These are phyloP conservation scores for Paracoccidioides lutzii DNA, from an alignment of 2,329 filamentous ascomycete species.

Conservation along the genomic window DNA sequence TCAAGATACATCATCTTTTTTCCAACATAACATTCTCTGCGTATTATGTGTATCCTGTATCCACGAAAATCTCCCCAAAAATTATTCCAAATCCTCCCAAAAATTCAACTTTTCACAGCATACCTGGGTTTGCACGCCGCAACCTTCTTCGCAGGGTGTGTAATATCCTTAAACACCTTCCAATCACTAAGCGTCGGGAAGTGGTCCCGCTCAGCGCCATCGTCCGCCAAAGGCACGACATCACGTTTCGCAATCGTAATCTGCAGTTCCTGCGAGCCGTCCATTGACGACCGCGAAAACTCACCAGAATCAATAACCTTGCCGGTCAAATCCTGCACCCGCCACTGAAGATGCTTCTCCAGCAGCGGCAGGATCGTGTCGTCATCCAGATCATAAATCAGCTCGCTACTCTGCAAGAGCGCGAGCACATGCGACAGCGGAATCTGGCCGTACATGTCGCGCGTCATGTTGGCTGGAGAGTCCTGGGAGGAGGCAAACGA, in stretches of 20 bases:
- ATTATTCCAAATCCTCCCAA: background rate
- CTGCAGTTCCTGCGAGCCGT: background rate
- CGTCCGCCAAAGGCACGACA: background rate
- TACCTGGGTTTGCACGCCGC: background rate
- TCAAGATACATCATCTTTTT: background rate
- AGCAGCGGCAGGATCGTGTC: conserved; percentile 10
- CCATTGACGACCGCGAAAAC: conserved; percentile 1
- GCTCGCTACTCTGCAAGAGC: conserved; percentile 1
- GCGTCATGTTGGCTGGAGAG: background rate
- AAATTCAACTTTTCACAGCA: too few relatives aligned
- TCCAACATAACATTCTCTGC: background rate
- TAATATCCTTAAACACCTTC: background rate
- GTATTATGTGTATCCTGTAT: background rate
- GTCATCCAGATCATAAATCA: conserved; percentile 8
- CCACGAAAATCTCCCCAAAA: background rate
- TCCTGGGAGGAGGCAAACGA: conserved; percentile 30
- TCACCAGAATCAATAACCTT: conserved; percentile 11
- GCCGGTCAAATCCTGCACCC: conserved; percentile 9
- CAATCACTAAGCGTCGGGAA: conserved; percentile 1
- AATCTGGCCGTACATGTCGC: conserved; percentile 6
- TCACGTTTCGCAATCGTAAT: conserved; percentile 4
- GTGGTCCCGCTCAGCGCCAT: background rate
- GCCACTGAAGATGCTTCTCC: conserved; percentile 13
- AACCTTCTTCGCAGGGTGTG: background rate
- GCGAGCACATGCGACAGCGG: conserved; percentile 13